Evolutionary conservation across 1,139 yeast genomes (phyloP), one percentile per base, ranked within the genome.

Genomic region (Yamadazyma blattariae): DNA sequence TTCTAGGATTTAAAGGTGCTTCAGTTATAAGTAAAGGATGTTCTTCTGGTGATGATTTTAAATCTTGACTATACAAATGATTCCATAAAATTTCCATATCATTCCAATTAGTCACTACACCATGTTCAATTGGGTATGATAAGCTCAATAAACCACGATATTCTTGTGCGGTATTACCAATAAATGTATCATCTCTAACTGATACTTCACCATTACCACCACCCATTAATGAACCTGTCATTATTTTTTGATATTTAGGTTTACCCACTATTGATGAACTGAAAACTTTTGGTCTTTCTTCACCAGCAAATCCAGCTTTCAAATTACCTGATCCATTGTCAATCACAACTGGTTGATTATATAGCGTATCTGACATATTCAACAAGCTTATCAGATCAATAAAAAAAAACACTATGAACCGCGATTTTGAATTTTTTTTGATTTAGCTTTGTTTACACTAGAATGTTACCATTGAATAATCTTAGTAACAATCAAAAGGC

Each of bases 241-340:
- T 86, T 33, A 86, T 76, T 51, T 85, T 80, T 28, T 80, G 75
- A 56, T 89, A 90, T 55, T 88, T 90, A 6, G 95, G 92, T 36
- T 83, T 62, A 3, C 97, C 97, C 3, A 88, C 71, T 15, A 86
- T 63, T 24, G 72, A 61, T 3, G 77, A 60, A 26, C 63, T 64
- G 42, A 64, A 72, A 27, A 77, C 58, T 47, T 77, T 74, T 3
- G 97, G 97, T 46, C 69, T 74, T 38, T 87, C 94, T 47, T 86
- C 94, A 13, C 97, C 97, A 1, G 97, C 95, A 60, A 90, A 86
- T 1, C 97, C 97, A 1, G 95, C 89, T 54, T 88, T 85, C 38
- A 89, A 68, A 33, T 76, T 74, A 2, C 96, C 95, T 4, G 96
- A 82, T n/a, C 97, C 97, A 64, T 87, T 88, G 58, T 90, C 97